Base-by-base conservation (phyloP, 768 basidiomycete species). In the Boletales sp. region DNA sequence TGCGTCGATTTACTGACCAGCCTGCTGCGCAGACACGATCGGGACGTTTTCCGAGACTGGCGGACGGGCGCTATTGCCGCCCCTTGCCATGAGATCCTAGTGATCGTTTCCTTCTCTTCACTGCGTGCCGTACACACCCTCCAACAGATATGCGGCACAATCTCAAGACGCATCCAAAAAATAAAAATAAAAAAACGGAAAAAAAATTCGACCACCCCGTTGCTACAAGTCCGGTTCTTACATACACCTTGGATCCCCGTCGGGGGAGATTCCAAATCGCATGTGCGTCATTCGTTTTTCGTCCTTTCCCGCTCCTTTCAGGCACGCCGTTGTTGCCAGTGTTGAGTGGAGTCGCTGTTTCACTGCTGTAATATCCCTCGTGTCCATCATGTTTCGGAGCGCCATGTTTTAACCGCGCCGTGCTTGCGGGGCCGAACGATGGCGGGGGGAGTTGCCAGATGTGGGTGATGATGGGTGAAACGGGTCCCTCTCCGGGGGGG, bases 31-130 rank as follows among this genome's bases (percentile, higher is more conserved):
- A 43, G 40, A 48, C 37, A 48, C 43, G 15, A 14, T 12, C 15
- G 13, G 24, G 9, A 31, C 3, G 15, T 43, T 5, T 15, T 43
- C 48, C 60, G 51, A 36, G 37, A 17, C n/a, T 53, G 45, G 24
- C 50, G 57, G 60, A 55, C 30, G 7, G 30, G 57, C 48, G 56
- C 44, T 40, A n/a, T 40, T 34, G 45, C 5, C 48, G 41, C 44
- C 27, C 32, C 43, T 40, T 17, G 13, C 37, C 40, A 45, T 39
- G n/a, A 40, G 40, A 51, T 21, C 2, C 15, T 40, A 21, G 15
- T 13, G 18, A 40, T 45, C 31, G 30, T 27, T 27, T 13, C 43
- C 38, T 40, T 44, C 43, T 50, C 48, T 32, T 38, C 37, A 19
- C 31, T 21, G 29, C n/a, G 38, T 38, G 31, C 43, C 43, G 49